phyloP scores from a whole-genome alignment of 805 yeast species.

The Ogataea zsoltii region DNA sequence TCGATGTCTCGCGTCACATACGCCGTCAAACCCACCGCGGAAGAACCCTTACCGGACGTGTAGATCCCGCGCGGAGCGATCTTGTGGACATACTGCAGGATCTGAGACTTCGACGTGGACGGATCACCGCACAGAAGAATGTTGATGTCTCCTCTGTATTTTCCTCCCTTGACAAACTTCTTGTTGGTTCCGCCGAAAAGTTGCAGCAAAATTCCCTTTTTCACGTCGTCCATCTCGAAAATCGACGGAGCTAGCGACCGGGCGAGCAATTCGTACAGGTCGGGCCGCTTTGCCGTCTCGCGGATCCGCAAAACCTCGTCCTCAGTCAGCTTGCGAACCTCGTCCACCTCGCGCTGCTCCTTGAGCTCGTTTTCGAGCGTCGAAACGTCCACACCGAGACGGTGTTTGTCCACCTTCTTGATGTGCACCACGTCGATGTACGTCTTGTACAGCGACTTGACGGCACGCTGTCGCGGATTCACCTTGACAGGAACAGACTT shows the following conservation, averaged over 20 bases:
- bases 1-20: slow-evolving; percentile 93
- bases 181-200: slow-evolving; percentile 96
- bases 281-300: slow-evolving; percentile 64
- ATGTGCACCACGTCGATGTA: slow-evolving; percentile 93
- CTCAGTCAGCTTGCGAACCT: slow-evolving; percentile 61
- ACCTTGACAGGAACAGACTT: slow-evolving; percentile 90
- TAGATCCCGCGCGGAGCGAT: slow-evolving; percentile 98
- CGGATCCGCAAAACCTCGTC: slow-evolving; percentile 69
- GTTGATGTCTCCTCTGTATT: slow-evolving; percentile 95
- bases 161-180: slow-evolving; percentile 83
- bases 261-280: slow-evolving; percentile 81
- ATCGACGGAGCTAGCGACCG: slow-evolving; percentile 97
- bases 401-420: slow-evolving; percentile 77
- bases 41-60: slow-evolving; percentile 98
- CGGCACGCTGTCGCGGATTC: slow-evolving; percentile 78
- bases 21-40: slow-evolving; percentile 98
- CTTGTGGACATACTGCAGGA: slow-evolving; percentile 91
- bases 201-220: slow-evolving; percentile 90
- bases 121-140: slow-evolving; percentile 96
- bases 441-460: slow-evolving; percentile 85
- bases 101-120: slow-evolving; percentile 93
- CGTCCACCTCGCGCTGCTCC: slow-evolving; percentile 73
- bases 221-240: slow-evolving; percentile 94
- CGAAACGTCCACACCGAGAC: slow-evolving; percentile 78
- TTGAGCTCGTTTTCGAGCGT: slow-evolving; percentile 62